Percentiles rank a stretch among this genome's conserved stretches.
Evolutionary conservation across 352 stramenopile species (phyloP).

Genomic region (Phytophthora lateralis): DNA sequence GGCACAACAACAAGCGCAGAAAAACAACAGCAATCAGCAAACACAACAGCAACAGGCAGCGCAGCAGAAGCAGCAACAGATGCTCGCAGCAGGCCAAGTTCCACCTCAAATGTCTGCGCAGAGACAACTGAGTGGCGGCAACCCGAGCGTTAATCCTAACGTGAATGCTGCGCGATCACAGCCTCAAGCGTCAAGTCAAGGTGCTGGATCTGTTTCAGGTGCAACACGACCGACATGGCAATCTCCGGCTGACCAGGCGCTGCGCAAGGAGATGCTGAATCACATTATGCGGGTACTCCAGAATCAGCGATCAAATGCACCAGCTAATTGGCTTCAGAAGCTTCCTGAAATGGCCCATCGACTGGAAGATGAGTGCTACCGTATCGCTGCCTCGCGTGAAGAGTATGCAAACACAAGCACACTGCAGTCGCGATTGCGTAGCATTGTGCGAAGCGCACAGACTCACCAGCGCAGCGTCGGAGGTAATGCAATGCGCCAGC

Average conservation of each 20-base stretch:
- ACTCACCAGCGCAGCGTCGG: slow-evolving; percentile 61
- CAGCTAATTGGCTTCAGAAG: slow-evolving; percentile 96
- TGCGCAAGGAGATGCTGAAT: slow-evolving; percentile 86
- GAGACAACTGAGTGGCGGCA: slow-evolving; percentile 36
- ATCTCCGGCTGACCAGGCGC: slow-evolving; percentile 68
- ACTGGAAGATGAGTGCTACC: slow-evolving; percentile 97
- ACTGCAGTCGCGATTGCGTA: slow-evolving; percentile 95
- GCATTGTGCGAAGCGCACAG: slow-evolving; percentile 89
- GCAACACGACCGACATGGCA: slow-evolving; percentile 63
- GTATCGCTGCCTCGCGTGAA: slow-evolving; percentile 83
- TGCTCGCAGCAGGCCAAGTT: slow-evolving; percentile 33
- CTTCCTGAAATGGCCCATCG: slow-evolving; percentile 98
- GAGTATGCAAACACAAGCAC: slow-evolving; percentile 96
- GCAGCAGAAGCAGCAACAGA: slow-evolving; percentile 49
- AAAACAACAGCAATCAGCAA: slow-evolving; percentile 31
- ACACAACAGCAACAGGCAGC: slow-evolving; percentile 37
- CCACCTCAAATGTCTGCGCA: slow-evolving; percentile 35
- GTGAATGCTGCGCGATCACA: slow-evolving; percentile 26
- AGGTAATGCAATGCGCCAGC: slow-evolving; percentile 32
- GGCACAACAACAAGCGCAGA: slow-evolving; percentile 41
- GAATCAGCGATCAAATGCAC: slow-evolving; percentile 95
- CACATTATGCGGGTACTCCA: slow-evolving; percentile 96
- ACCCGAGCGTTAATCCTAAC: slow-evolving; percentile 23
- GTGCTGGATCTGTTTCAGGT: slow-evolving; percentile 1
- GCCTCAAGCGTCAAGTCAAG: slow-evolving; percentile 28